Evolutionary conservation across 176 grass and related monocot genomes (phyloP), one percentile per base, ranked within the genome.

Genomic region (Phoenix dactylifera): DNA sequence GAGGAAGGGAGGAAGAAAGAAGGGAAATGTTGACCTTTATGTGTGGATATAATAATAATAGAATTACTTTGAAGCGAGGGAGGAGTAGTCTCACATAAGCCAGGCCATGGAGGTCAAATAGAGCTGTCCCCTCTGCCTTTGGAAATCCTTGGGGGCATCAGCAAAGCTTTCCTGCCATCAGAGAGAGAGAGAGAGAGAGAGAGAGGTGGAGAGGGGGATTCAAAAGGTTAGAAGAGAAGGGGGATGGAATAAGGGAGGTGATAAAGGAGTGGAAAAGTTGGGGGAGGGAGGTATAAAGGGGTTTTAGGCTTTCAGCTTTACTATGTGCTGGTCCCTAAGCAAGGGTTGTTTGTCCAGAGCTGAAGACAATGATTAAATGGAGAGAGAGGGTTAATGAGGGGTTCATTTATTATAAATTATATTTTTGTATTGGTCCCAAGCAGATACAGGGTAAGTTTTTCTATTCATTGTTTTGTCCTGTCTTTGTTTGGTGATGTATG

Each of bases 81-180:
- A 35, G 32, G 7, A 44, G 10, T 44, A 44, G 35, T 12, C 35
- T 44, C 35, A 44, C 35, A 64, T 19, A 25, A 30, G 58, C 26
- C 26, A 30, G 58, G n/a, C 58, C 58, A 9, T 32, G 56, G 35
- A 63, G 49, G 80, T 88, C 80, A 79, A 79, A 93, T 48, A 70
- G 81, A 71, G 70, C 32, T 73, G 70, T 77, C 74, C 54, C 74
- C 65, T 70, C 22, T 52, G 49, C 50, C 39, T 55, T 25, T 63
- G 59, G 25, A 77, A 77, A 70, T 70, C 58, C 60, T 81, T 60
- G 82, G 63, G 81, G 75, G 72, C 84, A 79, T 76, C 77, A 51
- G 60, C 77, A 16, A 81, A 80, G 75, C 78, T 78, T 95, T 74
- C 71, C 81, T 77, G 81, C 85, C 81, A 95, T 82, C 35, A 44